Evolutionary conservation across 768 basidiomycete genomes (phyloP).

Genomic region (Leccinellum albellum): DNA sequence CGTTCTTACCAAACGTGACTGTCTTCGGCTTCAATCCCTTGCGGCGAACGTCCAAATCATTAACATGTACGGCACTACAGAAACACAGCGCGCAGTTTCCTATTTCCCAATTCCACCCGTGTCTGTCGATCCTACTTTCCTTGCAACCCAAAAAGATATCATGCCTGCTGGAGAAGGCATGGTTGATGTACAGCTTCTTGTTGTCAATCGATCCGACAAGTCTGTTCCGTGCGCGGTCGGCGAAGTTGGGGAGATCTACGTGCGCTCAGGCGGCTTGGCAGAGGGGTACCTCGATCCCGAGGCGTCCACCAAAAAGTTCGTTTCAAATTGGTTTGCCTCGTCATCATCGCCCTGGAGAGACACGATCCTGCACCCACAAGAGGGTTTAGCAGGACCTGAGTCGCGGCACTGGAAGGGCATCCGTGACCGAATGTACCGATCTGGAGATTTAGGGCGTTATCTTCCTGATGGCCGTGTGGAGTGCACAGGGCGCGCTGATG

Average conservation of each 20-base stretch:
- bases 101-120: slow-evolving; percentile 92
- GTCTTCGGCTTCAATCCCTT: slow-evolving; percentile 87
- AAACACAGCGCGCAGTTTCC: slow-evolving; percentile 97
- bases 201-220: slow-evolving; percentile 87
- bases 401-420: slow-evolving; percentile 89
- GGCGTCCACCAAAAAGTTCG: slow-evolving; percentile 88
- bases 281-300: slow-evolving; percentile 89
- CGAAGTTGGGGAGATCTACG: slow-evolving; percentile 98
- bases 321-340: slow-evolving; percentile 84
- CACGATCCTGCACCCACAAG: slow-evolving; percentile 60
- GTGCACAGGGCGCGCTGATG: slow-evolving; percentile 95
- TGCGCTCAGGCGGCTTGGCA: slow-evolving; percentile 91
- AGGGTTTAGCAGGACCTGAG: slow-evolving; percentile 62
- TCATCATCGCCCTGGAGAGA: slow-evolving; percentile 54
- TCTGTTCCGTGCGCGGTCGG: slow-evolving; percentile 87
- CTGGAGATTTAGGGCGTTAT: slow-evolving; percentile 95
- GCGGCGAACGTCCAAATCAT: slow-evolving; percentile 91
- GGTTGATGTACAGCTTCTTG: slow-evolving; percentile 95
- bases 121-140: slow-evolving; percentile 80
- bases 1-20: slow-evolving; percentile 96
- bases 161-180: slow-evolving; percentile 98
- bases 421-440: slow-evolving; percentile 95
- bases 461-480: slow-evolving; percentile 89
- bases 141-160: slow-evolving; percentile 92
- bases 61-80: slow-evolving; percentile 99